Base-by-base conservation (phyloP, 352 stramenopile genomes). In the Thraustotheca clavata region DNA sequence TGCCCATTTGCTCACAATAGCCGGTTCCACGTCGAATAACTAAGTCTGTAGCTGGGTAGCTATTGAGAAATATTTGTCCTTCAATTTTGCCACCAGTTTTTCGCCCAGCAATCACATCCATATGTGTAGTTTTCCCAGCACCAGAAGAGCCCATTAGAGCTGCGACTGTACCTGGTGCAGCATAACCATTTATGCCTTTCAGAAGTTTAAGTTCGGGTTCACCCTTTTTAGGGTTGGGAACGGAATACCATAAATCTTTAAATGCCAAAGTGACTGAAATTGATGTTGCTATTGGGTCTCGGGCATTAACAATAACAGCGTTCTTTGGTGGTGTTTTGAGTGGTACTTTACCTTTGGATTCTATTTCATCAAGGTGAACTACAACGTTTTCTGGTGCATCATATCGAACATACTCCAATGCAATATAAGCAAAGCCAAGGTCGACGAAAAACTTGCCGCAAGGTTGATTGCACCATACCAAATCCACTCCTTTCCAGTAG, bases 71-170 rank as follows among this genome's bases (percentile, higher is more conserved):
- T 33, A 96, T 83, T n/a, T 88, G 67, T 3, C 89, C 88, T 6
- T 67, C 62, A 67, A 93, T 86, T 16, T 60, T 79, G 26, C 94
- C 0, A 60, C 74, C 77, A 26, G 72, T 87, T 73, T 98, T 98
- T 14, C 94, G 77, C 22, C 94, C 75, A 3, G 92, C 88, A 46
- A 98, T 93, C 9, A 98, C 92, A 70, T 98, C 92, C 73, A 97
- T 93, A 1, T 98, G 70, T 6, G 94, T 98, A 18, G 91, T 97
- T 69, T 98, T 97, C 20, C 92, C 89, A 22, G 87, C 83, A 31
- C 84, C 84, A 31, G 74, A 81, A 0, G 76, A 83, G 8, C 83
- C 83, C 77, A 91, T 90, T 1, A 92, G 54, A 12, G 83, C 83
- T 3, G 78, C 85, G 38, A 91, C 81, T 0, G 69, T 74, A 0